Conservation (phyloP, 495 filamentous ascomycete genomes). For the Durotheca rogersii region DNA sequence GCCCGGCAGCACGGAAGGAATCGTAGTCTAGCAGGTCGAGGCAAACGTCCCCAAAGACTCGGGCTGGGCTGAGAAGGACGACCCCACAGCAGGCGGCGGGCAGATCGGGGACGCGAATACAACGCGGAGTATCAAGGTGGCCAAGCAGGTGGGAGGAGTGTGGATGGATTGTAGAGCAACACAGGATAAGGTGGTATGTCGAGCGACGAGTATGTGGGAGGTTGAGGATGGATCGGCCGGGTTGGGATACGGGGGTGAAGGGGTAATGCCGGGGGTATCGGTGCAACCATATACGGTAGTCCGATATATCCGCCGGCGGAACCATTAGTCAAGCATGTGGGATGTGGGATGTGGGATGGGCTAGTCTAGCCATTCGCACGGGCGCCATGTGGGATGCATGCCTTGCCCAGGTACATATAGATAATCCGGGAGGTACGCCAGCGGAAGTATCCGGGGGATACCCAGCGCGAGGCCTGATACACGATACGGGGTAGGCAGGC, state of each 20-base stretch:
- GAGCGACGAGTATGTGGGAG: not conserved
- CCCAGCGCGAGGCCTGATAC: not conserved
- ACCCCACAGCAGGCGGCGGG: not conserved
- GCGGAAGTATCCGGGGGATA: too few species aligned
- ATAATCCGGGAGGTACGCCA: too few species aligned
- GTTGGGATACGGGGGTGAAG: not conserved
- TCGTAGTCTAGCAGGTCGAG: not conserved
- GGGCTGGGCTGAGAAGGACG: not conserved
- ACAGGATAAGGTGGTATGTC: not conserved
- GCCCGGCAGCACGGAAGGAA: not conserved
- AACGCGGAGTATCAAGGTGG: not conserved
- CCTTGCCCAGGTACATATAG: too few species aligned
- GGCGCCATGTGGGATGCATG: too few species aligned
- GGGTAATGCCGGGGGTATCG: slow-evolving; percentile 15
- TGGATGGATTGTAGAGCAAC: not conserved
- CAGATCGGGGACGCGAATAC: not conserved
- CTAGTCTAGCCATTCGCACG: too few species aligned
- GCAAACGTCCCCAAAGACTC: not conserved
- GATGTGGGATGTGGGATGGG: slow-evolving; percentile 27
- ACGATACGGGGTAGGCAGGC: too few species aligned
- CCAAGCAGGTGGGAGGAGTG: not conserved
- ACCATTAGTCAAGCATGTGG: slow-evolving; percentile 19
- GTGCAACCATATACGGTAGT: not conserved
- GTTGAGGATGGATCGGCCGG: too few species aligned
- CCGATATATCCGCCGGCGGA: slow-evolving; percentile 4